Evolutionary conservation across 257 asterid genomes (phyloP).

Genomic region (Solanum habrochaites): DNA sequence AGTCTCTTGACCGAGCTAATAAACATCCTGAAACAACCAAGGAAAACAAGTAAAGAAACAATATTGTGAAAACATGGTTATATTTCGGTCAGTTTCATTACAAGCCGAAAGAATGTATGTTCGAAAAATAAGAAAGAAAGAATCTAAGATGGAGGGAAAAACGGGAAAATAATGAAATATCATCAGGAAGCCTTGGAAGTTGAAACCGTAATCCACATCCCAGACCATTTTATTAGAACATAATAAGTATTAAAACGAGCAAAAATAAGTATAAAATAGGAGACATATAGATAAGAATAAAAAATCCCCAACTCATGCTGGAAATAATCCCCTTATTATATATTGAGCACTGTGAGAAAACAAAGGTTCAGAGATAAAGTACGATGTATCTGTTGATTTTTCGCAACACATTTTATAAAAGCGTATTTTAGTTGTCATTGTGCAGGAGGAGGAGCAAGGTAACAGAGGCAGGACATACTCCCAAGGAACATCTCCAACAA

Average conservation of each 20-base stretch:
- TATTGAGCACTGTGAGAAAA: neutral
- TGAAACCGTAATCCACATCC: neutral
- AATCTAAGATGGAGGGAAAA: too few relatives aligned
- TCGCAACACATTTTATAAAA: neutral
- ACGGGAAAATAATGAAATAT: too few relatives aligned
- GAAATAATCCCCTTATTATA: neutral
- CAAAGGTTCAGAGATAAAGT: neutral
- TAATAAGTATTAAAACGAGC: neutral
- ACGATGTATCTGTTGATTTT: neutral
- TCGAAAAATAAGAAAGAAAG: neutral
- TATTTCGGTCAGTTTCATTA: neutral
- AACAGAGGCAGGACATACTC: conserved; percentile 36
- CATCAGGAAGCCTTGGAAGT: neutral
- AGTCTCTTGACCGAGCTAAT: conserved; percentile 64
- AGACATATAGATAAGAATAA: neutral
- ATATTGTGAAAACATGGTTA: neutral
- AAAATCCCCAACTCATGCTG: neutral
- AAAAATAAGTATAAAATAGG: neutral
- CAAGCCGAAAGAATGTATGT: neutral
- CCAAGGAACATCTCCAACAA: conserved; percentile 93
- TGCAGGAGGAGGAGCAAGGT: neutral
- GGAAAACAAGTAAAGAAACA: neutral
- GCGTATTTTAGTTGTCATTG: neutral
- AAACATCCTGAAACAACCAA: conserved; percentile 52
- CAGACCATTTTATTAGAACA: neutral